Base-by-base conservation (phyloP, 2,329 filamentous ascomycete species). In the Xylariaceae sp. region DNA sequence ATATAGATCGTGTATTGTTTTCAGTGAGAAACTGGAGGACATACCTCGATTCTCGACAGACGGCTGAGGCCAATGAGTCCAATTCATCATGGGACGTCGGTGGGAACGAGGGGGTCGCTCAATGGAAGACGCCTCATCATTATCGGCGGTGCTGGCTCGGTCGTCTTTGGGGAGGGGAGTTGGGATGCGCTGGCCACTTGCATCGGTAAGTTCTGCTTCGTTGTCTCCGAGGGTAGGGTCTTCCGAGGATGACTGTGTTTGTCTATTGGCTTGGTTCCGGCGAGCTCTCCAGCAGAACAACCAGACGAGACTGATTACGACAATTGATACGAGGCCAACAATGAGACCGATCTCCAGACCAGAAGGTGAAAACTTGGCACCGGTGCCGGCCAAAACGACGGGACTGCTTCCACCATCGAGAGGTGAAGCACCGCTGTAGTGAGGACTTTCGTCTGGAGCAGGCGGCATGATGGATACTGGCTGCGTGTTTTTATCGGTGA, bases 271-370 rank as follows among this genome's bases (percentile, higher is more conserved):
- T 12, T 60, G 59, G 34, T 60, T 62, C 56, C 59, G 60, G 50
- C 66, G 67, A 29, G 60, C 54, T 46, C 67, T 62, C 64, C 65
- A 67, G 51, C 63, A 48, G 57, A 69, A 68, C 6, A 69, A 32
- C 37, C 59, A 60, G 7, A 64, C 37, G 2, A 68, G 54, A 12
- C 54, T 60, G 46, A 65, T 5, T 44, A 66, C 19, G 40, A 67
- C 64, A 4, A 67, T 2, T 0, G 48, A 41, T 27, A 66, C 51
- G 19, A 65, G 57, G 6, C 62, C 65, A 3, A 65, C 59, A 31
- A 68, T 68, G 51, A 69, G 53, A 4, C 67, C 66, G 9, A 68
- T 62, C 57, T 68, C 67, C 0, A 67, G 51, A 26, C 56, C 58
- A 4, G 57, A 60, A 2, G 63, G 59, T 5, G 57, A 50, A 31